phyloP scores from a whole-genome alignment of 495 filamentous ascomycete genomes.

The Neurospora tetraspora region DNA sequence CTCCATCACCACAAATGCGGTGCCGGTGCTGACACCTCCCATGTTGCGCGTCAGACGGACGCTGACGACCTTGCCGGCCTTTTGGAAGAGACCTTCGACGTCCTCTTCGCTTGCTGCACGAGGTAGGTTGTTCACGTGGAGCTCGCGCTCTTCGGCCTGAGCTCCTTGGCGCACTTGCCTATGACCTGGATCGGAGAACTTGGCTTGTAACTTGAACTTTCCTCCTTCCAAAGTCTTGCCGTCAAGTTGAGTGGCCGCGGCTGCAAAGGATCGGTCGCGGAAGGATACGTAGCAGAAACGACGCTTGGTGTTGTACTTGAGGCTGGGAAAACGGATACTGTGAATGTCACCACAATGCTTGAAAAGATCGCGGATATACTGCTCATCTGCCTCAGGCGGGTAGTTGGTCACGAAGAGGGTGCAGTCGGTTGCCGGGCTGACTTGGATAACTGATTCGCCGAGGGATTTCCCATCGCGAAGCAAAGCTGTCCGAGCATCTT shows the following conservation, averaged over 20 bases:
- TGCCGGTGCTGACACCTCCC: slow-evolving; percentile 58
- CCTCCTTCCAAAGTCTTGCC: slow-evolving; percentile 52
- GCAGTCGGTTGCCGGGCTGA: slow-evolving; percentile 59
- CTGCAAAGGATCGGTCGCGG: slow-evolving; percentile 50
- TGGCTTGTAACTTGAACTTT: slow-evolving; percentile 56
- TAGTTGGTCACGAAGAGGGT: slow-evolving; percentile 90
- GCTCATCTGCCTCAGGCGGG: slow-evolving; percentile 73
- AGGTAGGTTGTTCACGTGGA: slow-evolving; percentile 72
- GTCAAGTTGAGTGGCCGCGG: slow-evolving; percentile 59
- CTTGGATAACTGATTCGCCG: slow-evolving; percentile 56
- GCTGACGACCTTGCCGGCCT: slow-evolving; percentile 63
- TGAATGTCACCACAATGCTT: slow-evolving; percentile 68
- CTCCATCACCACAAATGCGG: slow-evolving; percentile 66
- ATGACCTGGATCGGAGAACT: slow-evolving; percentile 70
- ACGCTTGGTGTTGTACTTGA: slow-evolving; percentile 78
- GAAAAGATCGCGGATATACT: slow-evolving; percentile 68
- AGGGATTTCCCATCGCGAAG: slow-evolving; percentile 69
- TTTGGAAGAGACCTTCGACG: slow-evolving; percentile 55
- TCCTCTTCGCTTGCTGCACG: slow-evolving; percentile 56
- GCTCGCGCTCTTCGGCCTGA: slow-evolving; percentile 71
- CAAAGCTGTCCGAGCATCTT: slow-evolving; percentile 73
- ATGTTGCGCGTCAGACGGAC: slow-evolving; percentile 54
- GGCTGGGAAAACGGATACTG: slow-evolving; percentile 78
- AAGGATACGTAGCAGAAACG: slow-evolving; percentile 95
- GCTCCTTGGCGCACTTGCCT: slow-evolving; percentile 78